Evolutionary conservation across 2,329 filamentous ascomycete genomes (phyloP).

Genomic region (Diplocarpon rosae): DNA sequence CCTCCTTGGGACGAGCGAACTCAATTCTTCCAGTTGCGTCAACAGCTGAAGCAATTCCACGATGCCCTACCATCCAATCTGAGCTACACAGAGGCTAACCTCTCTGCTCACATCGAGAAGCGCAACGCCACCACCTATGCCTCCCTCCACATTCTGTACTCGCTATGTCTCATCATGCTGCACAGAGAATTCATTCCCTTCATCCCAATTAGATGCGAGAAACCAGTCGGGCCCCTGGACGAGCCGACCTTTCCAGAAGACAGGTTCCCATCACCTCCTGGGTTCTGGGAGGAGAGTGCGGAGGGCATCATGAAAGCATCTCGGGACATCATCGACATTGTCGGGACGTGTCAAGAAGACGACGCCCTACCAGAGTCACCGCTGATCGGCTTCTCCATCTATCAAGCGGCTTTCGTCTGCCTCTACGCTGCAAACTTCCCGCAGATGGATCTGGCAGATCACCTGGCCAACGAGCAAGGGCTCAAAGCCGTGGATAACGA

Average conservation of each 20-base stretch:
- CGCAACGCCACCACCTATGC: slow-evolving; percentile 54
- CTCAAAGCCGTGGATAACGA: background rate
- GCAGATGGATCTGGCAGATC: slow-evolving; percentile 50
- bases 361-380: slow-evolving; percentile 54
- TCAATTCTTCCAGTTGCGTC: slow-evolving; percentile 41
- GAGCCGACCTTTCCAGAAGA: slow-evolving; percentile 41
- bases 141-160: slow-evolving; percentile 54
- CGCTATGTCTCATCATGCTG: slow-evolving; percentile 55
- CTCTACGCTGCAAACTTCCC: slow-evolving; percentile 58
- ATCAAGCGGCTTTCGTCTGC: slow-evolving; percentile 53
- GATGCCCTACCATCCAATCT: slow-evolving; percentile 40
- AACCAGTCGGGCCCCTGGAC: slow-evolving; percentile 46
- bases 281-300: slow-evolving; percentile 54
- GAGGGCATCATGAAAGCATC: slow-evolving; percentile 52
- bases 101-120: slow-evolving; percentile 53
- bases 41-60: slow-evolving; percentile 42
- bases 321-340: slow-evolving; percentile 51
- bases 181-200: slow-evolving; percentile 60
- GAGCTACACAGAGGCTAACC: slow-evolving; percentile 48
- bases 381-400: slow-evolving; percentile 55
- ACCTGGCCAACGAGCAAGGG: slow-evolving; percentile 33
- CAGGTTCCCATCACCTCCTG: slow-evolving; percentile 34
- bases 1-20: slow-evolving; percentile 50
- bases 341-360: slow-evolving; percentile 48
- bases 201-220: slow-evolving; percentile 42